A percentile compares a stretch with the other conserved stretches of the same genome.
These are phyloP conservation scores for Porodaedalea pini DNA, from an alignment of 1,284 basidiomycete species.

Conservation along the genomic window DNA sequence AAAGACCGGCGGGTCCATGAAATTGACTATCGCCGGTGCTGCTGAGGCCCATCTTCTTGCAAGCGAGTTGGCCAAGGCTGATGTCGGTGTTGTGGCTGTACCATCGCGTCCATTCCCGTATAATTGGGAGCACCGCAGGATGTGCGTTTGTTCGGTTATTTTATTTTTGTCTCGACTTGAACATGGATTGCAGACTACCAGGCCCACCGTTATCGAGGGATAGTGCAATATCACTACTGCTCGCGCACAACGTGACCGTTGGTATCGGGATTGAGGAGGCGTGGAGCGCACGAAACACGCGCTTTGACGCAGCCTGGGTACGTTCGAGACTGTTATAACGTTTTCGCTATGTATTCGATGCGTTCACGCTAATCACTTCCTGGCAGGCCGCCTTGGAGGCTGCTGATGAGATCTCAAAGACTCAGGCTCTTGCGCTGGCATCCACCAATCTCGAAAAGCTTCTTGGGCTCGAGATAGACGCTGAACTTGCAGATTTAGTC, in stretches of 20 bases:
- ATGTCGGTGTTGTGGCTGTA: slow-evolving; percentile 72
- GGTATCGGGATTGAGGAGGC: slow-evolving; percentile 60
- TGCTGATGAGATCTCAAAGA: slow-evolving; percentile 44
- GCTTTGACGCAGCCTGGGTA: slow-evolving; percentile 73
- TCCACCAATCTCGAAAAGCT: slow-evolving; percentile 63
- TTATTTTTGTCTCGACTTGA: background rate
- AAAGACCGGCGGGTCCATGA: slow-evolving; percentile 37
- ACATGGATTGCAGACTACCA: slow-evolving; percentile 43
- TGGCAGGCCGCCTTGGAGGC: slow-evolving; percentile 37
- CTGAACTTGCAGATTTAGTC: slow-evolving; percentile 52
- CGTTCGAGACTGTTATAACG: too few relatives aligned
- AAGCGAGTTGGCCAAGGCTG: slow-evolving; percentile 63
- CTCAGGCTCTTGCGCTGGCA: slow-evolving; percentile 56
- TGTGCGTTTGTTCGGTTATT: slow-evolving; percentile 41
- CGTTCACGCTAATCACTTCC: too few relatives aligned
- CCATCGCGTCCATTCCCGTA: slow-evolving; percentile 57
- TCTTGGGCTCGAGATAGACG: slow-evolving; percentile 47
- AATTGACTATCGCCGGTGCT: slow-evolving; percentile 64
- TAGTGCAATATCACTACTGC: slow-evolving; percentile 51
- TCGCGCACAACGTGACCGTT: slow-evolving; percentile 62
- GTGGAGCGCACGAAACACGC: slow-evolving; percentile 63
- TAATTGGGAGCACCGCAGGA: slow-evolving; percentile 53
- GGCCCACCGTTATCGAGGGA: slow-evolving; percentile 65
- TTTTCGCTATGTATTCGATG: too few relatives aligned
- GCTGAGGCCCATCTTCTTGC: slow-evolving; percentile 76